These are phyloP conservation scores for Pigoraptor vietnamica DNA, from an alignment of 78 protist genomes.

Conservation along the genomic window DNA sequence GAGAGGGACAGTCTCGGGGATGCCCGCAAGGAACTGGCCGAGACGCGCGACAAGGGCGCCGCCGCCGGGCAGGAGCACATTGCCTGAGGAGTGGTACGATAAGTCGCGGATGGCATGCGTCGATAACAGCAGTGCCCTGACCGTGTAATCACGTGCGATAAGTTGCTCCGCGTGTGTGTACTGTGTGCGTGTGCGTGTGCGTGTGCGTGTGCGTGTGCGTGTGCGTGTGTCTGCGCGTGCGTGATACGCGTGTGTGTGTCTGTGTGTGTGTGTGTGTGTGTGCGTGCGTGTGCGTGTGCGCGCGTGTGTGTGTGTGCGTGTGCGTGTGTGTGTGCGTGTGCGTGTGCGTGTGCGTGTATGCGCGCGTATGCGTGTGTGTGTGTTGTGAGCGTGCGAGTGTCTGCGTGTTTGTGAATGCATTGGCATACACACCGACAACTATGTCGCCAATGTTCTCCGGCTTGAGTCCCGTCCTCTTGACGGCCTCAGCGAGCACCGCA, in stretches of 20 bases:
- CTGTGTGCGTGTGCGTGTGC: too few species aligned
- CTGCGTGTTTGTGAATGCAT: neutral
- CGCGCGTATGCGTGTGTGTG: too few species aligned
- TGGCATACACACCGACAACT: neutral
- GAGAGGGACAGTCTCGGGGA: slow-evolving; percentile 55
- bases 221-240: slow-evolving; percentile 3
- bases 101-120: neutral
- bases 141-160: neutral
- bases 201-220: too few species aligned
- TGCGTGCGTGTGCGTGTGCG: too few species aligned
- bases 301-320: too few species aligned
- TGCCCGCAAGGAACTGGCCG: slow-evolving; percentile 56
- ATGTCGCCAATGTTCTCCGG: slow-evolving; percentile 58
- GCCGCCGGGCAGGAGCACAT: neutral
- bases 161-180: too few species aligned
- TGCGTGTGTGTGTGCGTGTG: too few species aligned
- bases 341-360: too few species aligned
- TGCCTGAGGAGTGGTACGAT: neutral
- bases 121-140: neutral
- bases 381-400: too few species aligned
- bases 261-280: too few species aligned
- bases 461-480: slow-evolving; percentile 29
- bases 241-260: neutral
- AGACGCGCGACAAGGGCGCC: slow-evolving; percentile 56
- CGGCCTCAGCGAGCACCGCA: slow-evolving; percentile 33